Evolutionary conservation across 129 eudicot species (phyloP).

Genomic region (Gnaphalium uliginosum): DNA sequence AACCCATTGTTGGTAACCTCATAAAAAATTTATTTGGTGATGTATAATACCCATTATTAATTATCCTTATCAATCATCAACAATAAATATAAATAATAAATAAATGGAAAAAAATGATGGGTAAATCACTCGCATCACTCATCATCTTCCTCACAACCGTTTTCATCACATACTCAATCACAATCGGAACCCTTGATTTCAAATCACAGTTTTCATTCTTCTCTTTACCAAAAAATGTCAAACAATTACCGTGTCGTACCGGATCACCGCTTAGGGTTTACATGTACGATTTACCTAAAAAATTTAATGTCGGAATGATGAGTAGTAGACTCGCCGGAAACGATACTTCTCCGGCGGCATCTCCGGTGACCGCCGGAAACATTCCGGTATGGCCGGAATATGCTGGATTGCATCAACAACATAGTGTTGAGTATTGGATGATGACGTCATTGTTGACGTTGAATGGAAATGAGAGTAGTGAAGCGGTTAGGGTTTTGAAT

Average conservation of each 20-base stretch:
- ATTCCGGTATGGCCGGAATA: conserved; percentile 3
- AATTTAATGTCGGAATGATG: background rate
- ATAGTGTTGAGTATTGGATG: background rate
- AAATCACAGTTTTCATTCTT: conserved; percentile 42
- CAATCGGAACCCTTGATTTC: conserved; percentile 46
- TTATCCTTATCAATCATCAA: no score
- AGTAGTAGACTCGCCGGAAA: conserved; percentile 23
- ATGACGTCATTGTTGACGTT: background rate
- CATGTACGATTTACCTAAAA: conserved; percentile 44
- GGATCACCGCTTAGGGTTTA: conserved; percentile 58
- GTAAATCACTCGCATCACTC: conserved; percentile 29
- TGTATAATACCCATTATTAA: no score
- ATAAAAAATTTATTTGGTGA: no score
- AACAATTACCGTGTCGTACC: conserved; percentile 27
- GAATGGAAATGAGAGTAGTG: background rate
- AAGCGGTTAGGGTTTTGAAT: background rate
- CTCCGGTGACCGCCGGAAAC: conserved; percentile 8
- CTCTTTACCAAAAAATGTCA: conserved; percentile 19
- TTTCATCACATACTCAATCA: conserved; percentile 39
- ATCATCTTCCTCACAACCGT: conserved; percentile 24
- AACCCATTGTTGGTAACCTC: no score
- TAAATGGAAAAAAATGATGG: conserved; percentile 11
- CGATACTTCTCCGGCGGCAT: conserved; percentile 11
- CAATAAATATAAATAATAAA: background rate
- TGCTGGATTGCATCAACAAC: background rate